Evolutionary conservation across 2,329 filamentous ascomycete species (phyloP).

Genomic region (Aureobasidium melanogenum): DNA sequence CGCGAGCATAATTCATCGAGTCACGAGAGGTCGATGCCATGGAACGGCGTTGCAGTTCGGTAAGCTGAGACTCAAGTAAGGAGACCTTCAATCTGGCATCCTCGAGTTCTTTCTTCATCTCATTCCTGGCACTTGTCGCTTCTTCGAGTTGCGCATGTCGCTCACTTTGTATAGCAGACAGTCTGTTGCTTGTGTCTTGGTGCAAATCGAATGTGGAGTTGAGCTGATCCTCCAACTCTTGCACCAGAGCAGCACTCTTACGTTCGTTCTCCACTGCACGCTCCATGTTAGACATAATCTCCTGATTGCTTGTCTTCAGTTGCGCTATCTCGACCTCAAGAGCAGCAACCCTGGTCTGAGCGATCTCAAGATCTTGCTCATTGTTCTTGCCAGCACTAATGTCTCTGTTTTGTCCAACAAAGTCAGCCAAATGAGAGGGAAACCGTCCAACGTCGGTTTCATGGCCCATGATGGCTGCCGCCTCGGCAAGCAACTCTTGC

Average conservation of each 20-base stretch:
- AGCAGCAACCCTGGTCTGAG: constrained; percentile 28
- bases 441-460: constrained; percentile 41
- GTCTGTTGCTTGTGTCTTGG: constrained; percentile 71
- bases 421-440: constrained; percentile 33
- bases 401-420: constrained; percentile 33
- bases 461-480: constrained; percentile 54
- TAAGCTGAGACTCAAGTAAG: constrained; percentile 62
- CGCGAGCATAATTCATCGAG: constrained; percentile 22
- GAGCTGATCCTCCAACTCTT: constrained; percentile 94
- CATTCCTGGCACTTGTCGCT: constrained; percentile 31
- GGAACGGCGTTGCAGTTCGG: constrained; percentile 37
- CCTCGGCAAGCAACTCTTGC: constrained; percentile 53
- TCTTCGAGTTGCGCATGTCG: constrained; percentile 34
- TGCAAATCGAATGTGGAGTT: constrained; percentile 93
- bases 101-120: constrained; percentile 56
- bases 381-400: constrained; percentile 17
- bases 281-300: constrained; percentile 49
- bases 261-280: constrained; percentile 59
- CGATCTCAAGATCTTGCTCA: constrained; percentile 30
- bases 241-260: constrained; percentile 84
- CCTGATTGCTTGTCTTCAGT: constrained; percentile 41
- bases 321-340: constrained; percentile 38
- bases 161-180: constrained; percentile 57
- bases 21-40: constrained; percentile 21
- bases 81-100: constrained; percentile 69